Evolutionary conservation across 2,329 filamentous ascomycete species (phyloP).

Genomic region (Colletotrichum sidae): DNA sequence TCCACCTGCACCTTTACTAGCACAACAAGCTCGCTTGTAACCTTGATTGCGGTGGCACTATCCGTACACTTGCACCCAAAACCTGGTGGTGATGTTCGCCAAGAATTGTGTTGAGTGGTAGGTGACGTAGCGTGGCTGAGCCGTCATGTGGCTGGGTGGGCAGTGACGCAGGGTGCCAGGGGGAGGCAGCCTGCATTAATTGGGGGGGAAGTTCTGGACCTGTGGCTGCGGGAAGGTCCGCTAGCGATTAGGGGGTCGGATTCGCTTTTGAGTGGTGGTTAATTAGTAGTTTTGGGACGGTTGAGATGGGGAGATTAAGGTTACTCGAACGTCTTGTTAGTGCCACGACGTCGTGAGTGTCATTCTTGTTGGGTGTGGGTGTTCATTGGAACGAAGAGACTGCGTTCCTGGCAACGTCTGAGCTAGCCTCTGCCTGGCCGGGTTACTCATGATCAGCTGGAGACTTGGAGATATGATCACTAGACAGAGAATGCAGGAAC

Average conservation of each 20-base stretch:
- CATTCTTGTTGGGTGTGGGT: not conserved
- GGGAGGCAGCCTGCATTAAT: not conserved
- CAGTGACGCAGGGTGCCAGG: not conserved
- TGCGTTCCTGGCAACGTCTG: too few species aligned
- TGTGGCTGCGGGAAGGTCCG: constrained; percentile 24
- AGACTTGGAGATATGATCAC: too few species aligned
- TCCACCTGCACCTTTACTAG: not conserved
- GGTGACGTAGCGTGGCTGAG: constrained; percentile 28
- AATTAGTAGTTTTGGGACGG: not conserved
- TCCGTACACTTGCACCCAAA: not conserved
- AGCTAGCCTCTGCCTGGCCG: too few species aligned
- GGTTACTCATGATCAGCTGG: too few species aligned
- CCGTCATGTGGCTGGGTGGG: constrained; percentile 10
- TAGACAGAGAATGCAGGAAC: too few species aligned
- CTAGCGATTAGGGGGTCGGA: not conserved
- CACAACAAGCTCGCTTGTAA: constrained; percentile 17
- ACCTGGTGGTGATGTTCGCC: constrained; percentile 20
- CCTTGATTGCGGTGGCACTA: constrained; percentile 17
- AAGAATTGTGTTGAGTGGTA: constrained; percentile 11
- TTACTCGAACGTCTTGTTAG: constrained; percentile 5
- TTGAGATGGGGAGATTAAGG: constrained; percentile 12
- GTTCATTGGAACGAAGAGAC: too few species aligned
- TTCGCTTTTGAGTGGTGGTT: not conserved
- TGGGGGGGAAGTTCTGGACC: constrained; percentile 15
- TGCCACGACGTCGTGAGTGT: not conserved